These are phyloP conservation scores for Colletotrichum camelliae DNA, from an alignment of 2,329 filamentous ascomycete genomes.

Conservation along the genomic window DNA sequence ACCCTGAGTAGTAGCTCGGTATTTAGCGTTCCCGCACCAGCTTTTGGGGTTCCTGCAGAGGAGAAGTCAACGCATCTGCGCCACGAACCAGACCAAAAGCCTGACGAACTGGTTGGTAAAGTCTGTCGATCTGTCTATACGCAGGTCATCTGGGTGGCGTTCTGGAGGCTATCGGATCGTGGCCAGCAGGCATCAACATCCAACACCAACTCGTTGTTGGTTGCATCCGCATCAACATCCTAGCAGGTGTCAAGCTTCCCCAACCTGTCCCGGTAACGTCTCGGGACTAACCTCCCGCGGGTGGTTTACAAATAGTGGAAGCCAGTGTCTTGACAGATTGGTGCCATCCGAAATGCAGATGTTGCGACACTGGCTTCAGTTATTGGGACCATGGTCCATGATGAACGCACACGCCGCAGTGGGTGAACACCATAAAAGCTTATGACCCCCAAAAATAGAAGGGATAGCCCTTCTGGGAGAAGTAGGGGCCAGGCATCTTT, in stretches of 20 bases:
- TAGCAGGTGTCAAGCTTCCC: neutral
- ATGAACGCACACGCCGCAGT: neutral
- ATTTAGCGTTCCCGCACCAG: neutral
- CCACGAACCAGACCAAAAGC: neutral
- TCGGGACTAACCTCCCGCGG: neutral
- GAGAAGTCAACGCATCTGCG: neutral
- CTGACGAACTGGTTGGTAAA: neutral
- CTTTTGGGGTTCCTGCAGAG: neutral
- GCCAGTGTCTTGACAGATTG: neutral
- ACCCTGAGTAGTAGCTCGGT: neutral
- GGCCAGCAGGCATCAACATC: neutral
- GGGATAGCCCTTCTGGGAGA: neutral
- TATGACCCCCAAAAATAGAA: neutral
- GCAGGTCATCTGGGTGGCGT: neutral
- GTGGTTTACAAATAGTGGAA: neutral
- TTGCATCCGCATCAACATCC: neutral
- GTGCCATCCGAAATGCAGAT: slow-evolving; percentile 5
- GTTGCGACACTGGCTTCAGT: neutral
- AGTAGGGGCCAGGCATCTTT: neutral
- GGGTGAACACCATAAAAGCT: neutral
- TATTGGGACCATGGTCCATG: neutral
- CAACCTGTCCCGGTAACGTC: neutral
- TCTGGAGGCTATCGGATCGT: neutral
- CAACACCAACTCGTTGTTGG: neutral
- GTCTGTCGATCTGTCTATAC: neutral